Conservation (phyloP, 1,139 yeast species). For the Nakaseomyces sp. region DNA sequence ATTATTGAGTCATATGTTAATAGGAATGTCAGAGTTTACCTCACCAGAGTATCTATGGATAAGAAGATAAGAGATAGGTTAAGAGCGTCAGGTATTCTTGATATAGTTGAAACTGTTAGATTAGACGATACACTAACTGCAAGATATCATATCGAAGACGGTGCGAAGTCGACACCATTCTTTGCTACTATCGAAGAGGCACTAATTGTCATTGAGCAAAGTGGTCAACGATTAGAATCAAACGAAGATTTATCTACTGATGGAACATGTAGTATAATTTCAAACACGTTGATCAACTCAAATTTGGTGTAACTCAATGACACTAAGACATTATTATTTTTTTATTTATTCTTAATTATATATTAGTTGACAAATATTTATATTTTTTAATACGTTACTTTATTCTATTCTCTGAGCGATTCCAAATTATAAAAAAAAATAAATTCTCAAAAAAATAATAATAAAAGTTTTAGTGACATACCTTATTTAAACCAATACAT, state of each 20-base stretch:
- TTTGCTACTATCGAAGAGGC: constrained; percentile 18
- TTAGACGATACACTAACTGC: not conserved
- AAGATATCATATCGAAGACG: not conserved
- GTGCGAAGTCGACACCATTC: constrained; percentile 9
- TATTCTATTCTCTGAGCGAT: too few relatives aligned
- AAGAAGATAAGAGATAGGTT: constrained; percentile 33
- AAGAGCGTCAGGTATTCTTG: constrained; percentile 27
- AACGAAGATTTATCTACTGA: not conserved
- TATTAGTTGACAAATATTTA: not conserved
- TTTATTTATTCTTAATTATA: not conserved
- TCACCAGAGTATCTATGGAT: constrained; percentile 53
- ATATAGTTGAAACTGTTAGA: constrained; percentile 16
- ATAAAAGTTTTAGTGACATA: too few relatives aligned
- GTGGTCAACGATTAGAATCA: not conserved
- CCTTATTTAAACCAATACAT: too few relatives aligned
- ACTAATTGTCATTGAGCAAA: constrained; percentile 11
- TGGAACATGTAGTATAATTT: constrained; percentile 3
- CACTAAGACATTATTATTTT: not conserved
- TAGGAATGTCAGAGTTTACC: constrained; percentile 52
- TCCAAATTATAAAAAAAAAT: too few relatives aligned
- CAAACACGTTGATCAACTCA: constrained; percentile 5
- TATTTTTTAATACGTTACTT: too few relatives aligned
- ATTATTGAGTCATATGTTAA: constrained; percentile 47
- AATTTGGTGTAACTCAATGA: constrained; percentile 4
- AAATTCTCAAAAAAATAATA: too few relatives aligned